A percentile compares a stretch with the other conserved stretches of the same genome.
phyloP scores from a whole-genome alignment of 192 early-diverging fungal species.

The Fimicolochytrium jonesii region DNA sequence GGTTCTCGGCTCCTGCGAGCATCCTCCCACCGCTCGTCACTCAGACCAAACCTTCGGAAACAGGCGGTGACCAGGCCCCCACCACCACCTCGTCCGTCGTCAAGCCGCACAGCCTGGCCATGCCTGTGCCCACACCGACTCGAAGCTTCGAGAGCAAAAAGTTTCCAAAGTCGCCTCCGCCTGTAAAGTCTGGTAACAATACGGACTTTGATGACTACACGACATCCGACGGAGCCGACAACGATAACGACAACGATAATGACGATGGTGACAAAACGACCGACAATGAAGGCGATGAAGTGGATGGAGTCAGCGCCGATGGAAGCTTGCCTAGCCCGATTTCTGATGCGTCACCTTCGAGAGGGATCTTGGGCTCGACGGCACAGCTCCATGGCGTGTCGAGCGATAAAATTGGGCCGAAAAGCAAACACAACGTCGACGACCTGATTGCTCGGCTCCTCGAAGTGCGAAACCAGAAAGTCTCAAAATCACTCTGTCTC shows the following conservation, averaged over 20 bases:
- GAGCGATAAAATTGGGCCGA: constrained; percentile 35
- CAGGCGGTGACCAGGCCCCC: neutral
- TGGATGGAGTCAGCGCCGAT: neutral
- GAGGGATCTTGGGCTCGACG: neutral
- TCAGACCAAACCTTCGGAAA: neutral
- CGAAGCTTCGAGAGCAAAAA: neutral
- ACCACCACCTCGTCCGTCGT: neutral
- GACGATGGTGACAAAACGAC: neutral
- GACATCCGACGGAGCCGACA: constrained; percentile 9
- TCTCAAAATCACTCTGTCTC: constrained; percentile 73
- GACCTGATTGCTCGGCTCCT: constrained; percentile 83
- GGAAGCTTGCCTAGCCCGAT: neutral
- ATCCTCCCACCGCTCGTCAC: neutral
- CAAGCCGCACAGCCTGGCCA: neutral
- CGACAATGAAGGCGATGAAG: neutral
- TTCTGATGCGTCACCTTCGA: constrained; percentile 2
- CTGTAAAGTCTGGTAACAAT: neutral
- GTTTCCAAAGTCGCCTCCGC: constrained; percentile 1
- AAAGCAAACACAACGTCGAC: constrained; percentile 72
- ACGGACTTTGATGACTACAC: neutral
- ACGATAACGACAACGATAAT: constrained; percentile 2
- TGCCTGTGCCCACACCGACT: neutral
- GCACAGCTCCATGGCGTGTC: neutral
- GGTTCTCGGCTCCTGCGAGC: constrained; percentile 6
- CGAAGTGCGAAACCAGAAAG: constrained; percentile 61